A percentile compares a stretch with the other conserved stretches of the same genome.
Conservation (phyloP, 306 rosid species). For the Lathyrus tuberosus region DNA sequence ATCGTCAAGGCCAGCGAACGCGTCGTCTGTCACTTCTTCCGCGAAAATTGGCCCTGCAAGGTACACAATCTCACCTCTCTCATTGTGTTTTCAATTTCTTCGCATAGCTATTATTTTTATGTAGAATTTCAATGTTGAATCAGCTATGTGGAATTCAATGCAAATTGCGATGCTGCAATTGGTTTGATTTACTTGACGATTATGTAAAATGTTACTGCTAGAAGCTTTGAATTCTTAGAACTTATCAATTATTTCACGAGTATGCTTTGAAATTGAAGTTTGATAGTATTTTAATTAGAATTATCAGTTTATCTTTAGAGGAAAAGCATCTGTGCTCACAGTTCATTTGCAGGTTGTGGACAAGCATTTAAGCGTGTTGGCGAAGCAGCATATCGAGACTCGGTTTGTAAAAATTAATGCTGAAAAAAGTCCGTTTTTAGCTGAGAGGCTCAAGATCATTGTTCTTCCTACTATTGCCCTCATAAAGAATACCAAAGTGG, state of each 20-base stretch:
- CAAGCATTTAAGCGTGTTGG: constrained; percentile 80
- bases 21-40: constrained; percentile 95
- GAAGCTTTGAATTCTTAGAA: background rate
- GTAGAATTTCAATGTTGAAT: background rate
- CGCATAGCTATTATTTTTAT: background rate
- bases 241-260: too few relatives aligned
- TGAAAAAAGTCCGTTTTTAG: constrained; percentile 93
- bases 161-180: constrained; percentile 7
- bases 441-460: constrained; percentile 85
- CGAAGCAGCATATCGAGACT: constrained; percentile 90
- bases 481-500: constrained; percentile 92
- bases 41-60: constrained; percentile 99
- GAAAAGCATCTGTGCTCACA: constrained; percentile 24
- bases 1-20: constrained; percentile 97
- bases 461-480: constrained; percentile 97
- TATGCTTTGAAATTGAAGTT: background rate
- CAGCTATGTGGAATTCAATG: background rate
- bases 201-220: background rate
- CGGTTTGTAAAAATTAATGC: constrained; percentile 83
- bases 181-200: background rate
- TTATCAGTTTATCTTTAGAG: background rate
- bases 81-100: too few relatives aligned
- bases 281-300: background rate
- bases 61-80: constrained; percentile 34
- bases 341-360: constrained; percentile 77